Evolutionary conservation across 2,329 filamentous ascomycete genomes (phyloP).

Genomic region (Colletotrichum chlorophyti): DNA sequence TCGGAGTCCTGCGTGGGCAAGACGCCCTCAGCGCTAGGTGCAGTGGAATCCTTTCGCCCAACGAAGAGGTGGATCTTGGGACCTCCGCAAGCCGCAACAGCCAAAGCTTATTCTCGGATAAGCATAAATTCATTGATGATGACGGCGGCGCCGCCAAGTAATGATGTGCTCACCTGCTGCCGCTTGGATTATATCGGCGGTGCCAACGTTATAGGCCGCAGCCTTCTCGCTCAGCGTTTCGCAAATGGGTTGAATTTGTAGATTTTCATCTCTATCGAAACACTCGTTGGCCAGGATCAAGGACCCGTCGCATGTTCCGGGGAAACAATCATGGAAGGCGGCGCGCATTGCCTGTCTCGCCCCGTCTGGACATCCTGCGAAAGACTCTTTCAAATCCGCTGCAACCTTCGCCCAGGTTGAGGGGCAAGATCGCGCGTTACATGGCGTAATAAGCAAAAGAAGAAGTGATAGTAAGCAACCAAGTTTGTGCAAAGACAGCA

Average conservation of each 20-base stretch:
- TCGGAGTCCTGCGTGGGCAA: conserved; percentile 12
- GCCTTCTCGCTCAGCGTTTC: conserved; percentile 12
- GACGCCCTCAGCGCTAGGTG: background rate
- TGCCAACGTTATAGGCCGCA: conserved; percentile 3
- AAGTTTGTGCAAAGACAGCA: background rate
- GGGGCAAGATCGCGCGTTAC: background rate
- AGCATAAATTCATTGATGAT: background rate
- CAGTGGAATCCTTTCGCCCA: background rate
- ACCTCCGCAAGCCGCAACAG: conserved; percentile 10
- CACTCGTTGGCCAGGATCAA: conserved; percentile 14
- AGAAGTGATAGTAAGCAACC: background rate
- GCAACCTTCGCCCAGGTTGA: conserved; percentile 6
- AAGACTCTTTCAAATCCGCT: conserved; percentile 4
- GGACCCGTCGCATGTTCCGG: conserved; percentile 12
- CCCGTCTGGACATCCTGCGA: background rate
- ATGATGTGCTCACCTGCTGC: background rate
- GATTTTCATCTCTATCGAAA: conserved; percentile 12
- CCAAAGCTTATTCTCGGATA: background rate
- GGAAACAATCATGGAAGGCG: conserved; percentile 15
- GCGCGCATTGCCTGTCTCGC: conserved; percentile 12
- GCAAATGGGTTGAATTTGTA: conserved; percentile 14
- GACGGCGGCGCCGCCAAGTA: accelerated
- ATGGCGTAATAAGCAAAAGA: background rate
- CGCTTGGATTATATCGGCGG: conserved; percentile 17
- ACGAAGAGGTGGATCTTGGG: background rate